Evolutionary conservation across 1,284 basidiomycete genomes (phyloP), one percentile per base, ranked within the genome.

Genomic region (Stygiomarasmius scandens): DNA sequence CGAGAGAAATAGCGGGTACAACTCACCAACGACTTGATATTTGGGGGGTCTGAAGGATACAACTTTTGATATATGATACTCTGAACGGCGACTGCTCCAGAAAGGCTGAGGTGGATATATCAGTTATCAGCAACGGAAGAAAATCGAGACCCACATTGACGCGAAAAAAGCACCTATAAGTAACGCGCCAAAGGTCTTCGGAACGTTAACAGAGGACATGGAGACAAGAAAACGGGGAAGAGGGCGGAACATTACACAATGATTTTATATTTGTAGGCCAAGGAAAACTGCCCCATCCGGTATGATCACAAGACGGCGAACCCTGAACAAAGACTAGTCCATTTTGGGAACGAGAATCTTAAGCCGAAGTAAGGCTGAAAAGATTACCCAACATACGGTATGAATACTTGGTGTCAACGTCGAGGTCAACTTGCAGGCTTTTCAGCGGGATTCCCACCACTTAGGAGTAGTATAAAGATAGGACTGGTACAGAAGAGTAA

Each of bases 151-250:
- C 34, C 61, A 69, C 79, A 70, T 46, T 14, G 69, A 60, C 19
- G 78, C 78, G 34, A 74, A 59, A 47, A 81, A 67, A 32, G 72
- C 75, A 16, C 79, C 79, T 4, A 78, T 55, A 5, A 80, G 64
- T 9, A 81, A 69, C 19, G 79, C 78, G 14, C 79, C 79, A 34
- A 71, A 71, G 2, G 79, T 80, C 27, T 55, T 61, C 16, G 62
- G 46, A 46, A 72, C 62, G 53, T 68, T 62, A 46, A 65, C 61
- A 19, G 14, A 25, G 14, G 32, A 14, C 48, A 45, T 41, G 49
- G 25, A 23, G 24, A 25, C 9, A 22, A n/a, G 46, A 27, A 2
- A 24, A 20, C n/a, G 22, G 32, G 25, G 29, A 25, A 47, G 36
- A 45, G 6, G 27, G 11, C 19, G 19, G 25, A 49, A n/a, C 9